phyloP scores from a whole-genome alignment of 2,329 filamentous ascomycete genomes.

The Pseudopyricularia javanii region DNA sequence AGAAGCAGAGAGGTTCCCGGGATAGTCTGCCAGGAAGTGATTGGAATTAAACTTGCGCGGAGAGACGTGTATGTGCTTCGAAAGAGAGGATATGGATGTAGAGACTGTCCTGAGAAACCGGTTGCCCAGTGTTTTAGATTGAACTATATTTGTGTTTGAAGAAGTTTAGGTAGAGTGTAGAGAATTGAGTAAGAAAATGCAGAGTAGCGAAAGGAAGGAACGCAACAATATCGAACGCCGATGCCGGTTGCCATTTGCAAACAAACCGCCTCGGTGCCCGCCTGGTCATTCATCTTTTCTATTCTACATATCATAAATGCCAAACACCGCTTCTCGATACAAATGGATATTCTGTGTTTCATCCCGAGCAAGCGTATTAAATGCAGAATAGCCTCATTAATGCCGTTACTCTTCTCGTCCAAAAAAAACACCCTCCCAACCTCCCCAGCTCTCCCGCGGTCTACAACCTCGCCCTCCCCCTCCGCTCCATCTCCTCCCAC shows the following conservation, averaged over 20 bases:
- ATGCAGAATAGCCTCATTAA: too few relatives aligned
- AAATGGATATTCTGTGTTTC: too few relatives aligned
- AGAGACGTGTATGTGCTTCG: too few relatives aligned
- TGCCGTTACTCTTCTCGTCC: too few relatives aligned
- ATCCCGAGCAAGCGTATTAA: too few relatives aligned
- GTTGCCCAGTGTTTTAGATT: too few relatives aligned
- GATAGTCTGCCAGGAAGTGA: too few relatives aligned
- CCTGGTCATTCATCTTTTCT: not conserved
- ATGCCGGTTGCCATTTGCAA: not conserved
- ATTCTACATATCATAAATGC: not conserved
- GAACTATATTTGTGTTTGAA: not conserved
- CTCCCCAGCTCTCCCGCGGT: not conserved
- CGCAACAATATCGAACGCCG: not conserved
- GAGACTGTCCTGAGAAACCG: too few relatives aligned
- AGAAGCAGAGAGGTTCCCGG: too few relatives aligned
- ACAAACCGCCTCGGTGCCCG: not conserved
- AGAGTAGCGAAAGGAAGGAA: not conserved
- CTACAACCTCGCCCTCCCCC: constrained; percentile 30
- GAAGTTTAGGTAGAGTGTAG: not conserved
- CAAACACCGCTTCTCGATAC: too few relatives aligned
- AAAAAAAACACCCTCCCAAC: not conserved
- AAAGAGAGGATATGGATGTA: not conserved
- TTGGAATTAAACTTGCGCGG: too few relatives aligned
- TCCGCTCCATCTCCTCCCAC: constrained; percentile 52
- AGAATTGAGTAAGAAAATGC: too few relatives aligned